These are phyloP conservation scores for Fusarium transvaalense DNA, from an alignment of 2,329 filamentous ascomycete species.

Conservation along the genomic window DNA sequence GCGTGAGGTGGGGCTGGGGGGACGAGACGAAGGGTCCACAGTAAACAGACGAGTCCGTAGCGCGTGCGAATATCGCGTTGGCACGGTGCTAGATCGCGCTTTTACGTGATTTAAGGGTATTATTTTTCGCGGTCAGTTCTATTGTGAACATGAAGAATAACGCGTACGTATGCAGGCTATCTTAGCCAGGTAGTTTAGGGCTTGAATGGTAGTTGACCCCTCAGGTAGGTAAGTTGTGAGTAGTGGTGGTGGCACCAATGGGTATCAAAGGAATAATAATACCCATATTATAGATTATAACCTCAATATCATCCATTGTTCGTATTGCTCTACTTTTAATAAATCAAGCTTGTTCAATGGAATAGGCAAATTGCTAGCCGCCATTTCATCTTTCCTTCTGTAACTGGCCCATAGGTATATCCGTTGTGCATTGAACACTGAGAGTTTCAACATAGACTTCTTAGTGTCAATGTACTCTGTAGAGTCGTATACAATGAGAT, in stretches of 20 bases:
- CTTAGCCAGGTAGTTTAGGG: no score
- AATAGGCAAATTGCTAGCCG: no score
- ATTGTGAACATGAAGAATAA: not conserved
- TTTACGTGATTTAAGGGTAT: not conserved
- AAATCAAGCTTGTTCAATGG: not conserved
- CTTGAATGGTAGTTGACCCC: not conserved
- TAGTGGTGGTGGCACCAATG: not conserved
- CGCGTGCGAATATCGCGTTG: not conserved
- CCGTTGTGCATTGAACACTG: not conserved
- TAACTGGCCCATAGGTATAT: not conserved
- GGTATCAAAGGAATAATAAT: not conserved
- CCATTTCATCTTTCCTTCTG: not conserved
- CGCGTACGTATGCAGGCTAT: not conserved
- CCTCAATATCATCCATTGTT: not conserved
- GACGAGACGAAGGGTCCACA: not conserved
- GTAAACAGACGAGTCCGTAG: not conserved
- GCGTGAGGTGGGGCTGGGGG: not conserved
- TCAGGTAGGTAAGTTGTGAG: not conserved
- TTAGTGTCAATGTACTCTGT: no score
- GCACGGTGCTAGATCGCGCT: conserved; percentile 8
- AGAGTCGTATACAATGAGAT: not conserved
- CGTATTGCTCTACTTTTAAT: not conserved
- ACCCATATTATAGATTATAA: not conserved
- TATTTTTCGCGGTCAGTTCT: not conserved
- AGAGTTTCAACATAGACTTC: not conserved